These are phyloP conservation scores for Pycnococcus provasolii DNA, from an alignment of 139 green algal species.

Conservation along the genomic window DNA sequence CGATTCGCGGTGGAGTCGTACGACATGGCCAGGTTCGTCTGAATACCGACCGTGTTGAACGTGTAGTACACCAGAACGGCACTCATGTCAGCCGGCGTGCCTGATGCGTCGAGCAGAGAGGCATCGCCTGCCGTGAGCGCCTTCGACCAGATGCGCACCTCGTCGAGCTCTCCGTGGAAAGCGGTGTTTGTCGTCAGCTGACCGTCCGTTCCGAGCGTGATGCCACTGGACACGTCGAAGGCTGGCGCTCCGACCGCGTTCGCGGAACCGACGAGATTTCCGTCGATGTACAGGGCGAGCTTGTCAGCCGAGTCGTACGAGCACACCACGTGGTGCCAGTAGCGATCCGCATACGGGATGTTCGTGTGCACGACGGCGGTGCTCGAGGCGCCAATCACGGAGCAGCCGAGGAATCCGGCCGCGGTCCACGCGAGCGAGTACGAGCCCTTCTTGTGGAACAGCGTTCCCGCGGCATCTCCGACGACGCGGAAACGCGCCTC, in stretches of 20 bases:
- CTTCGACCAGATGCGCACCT: conserved; percentile 22
- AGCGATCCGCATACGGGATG: background rate
- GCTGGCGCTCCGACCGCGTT: background rate
- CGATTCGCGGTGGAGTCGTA: conserved; percentile 6
- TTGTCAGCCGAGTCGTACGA: background rate
- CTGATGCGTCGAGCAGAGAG: too few species aligned
- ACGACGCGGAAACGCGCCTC: conserved; percentile 15
- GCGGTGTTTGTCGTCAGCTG: background rate
- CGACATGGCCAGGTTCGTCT: background rate
- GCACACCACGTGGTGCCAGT: conserved; percentile 21
- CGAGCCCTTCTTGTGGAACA: conserved; percentile 10
- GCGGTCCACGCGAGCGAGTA: conserved; percentile 1
- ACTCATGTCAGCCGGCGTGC: background rate
- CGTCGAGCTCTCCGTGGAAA: conserved; percentile 19
- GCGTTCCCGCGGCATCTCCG: conserved; percentile 14
- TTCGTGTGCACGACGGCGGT: background rate
- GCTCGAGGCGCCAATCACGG: background rate
- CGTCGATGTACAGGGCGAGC: conserved; percentile 11
- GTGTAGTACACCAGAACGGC: conserved; percentile 1
- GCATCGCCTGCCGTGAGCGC: background rate
- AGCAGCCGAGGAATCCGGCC: background rate
- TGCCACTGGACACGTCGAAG: background rate
- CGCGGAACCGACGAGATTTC: background rate
- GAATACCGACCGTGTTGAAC: conserved; percentile 6
- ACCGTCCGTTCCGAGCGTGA: background rate